Evolutionary conservation across 352 stramenopile genomes (phyloP).

Genomic region (Ophiocytium majus): DNA sequence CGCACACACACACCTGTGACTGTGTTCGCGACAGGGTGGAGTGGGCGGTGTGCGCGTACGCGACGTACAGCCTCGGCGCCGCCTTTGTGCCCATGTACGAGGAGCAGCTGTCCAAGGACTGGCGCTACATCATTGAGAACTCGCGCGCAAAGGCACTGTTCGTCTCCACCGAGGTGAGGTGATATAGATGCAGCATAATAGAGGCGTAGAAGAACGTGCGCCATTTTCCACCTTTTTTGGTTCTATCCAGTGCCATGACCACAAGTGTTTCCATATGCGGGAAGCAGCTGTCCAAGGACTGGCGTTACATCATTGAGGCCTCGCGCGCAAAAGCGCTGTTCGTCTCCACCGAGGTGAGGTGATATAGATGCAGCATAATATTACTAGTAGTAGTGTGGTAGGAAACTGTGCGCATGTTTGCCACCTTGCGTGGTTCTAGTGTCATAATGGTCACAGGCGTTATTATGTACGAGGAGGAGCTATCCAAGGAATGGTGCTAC

Average conservation of each 20-base stretch:
- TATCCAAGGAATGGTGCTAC: conserved; percentile 70
- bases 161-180: conserved; percentile 48
- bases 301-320: conserved; percentile 77
- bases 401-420: too few relatives aligned
- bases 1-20: too few relatives aligned
- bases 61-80: conserved; percentile 53
- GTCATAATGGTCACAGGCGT: too few relatives aligned
- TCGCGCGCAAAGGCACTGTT: conserved; percentile 58
- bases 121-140: conserved; percentile 77
- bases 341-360: conserved; percentile 46
- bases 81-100: conserved; percentile 59
- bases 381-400: too few relatives aligned
- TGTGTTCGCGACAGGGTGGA: too few relatives aligned
- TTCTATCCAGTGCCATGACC: too few relatives aligned
- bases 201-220: too few relatives aligned
- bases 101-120: conserved; percentile 64
- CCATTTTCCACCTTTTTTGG: too few relatives aligned
- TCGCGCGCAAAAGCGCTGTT: conserved; percentile 58
- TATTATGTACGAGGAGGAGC: conserved; percentile 59
- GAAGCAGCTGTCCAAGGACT: conserved; percentile 68
- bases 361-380: too few relatives aligned
- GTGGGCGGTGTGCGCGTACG: conserved; percentile 58
- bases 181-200: too few relatives aligned
- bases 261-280: too few relatives aligned
- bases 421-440: too few relatives aligned